A percentile compares a stretch with the other conserved stretches of the same genome.
Conservation (phyloP, 371 early-diverging fungal genomes). For the Blakeslea trispora region DNA sequence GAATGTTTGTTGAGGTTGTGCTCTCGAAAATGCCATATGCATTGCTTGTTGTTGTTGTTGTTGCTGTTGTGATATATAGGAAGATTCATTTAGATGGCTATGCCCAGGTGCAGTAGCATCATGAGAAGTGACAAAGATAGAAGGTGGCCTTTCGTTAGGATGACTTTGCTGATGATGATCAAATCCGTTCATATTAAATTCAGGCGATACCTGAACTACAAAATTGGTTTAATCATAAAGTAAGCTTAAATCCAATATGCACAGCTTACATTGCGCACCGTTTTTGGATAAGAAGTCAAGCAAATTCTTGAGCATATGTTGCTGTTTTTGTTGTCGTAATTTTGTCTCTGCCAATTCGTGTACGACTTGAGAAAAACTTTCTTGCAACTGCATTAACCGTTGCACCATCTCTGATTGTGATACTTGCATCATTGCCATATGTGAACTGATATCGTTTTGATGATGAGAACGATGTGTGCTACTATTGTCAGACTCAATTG, state of each 20-base stretch:
- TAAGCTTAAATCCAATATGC: background rate
- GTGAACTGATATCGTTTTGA: slow-evolving; percentile 65
- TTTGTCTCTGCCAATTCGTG: slow-evolving; percentile 72
- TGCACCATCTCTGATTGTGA: slow-evolving; percentile 70
- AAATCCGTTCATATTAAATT: slow-evolving; percentile 25
- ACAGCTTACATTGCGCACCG: slow-evolving; percentile 32
- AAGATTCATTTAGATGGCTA: slow-evolving; percentile 3
- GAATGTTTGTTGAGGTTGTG: background rate
- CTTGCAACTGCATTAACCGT: slow-evolving; percentile 71
- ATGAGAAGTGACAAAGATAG: slow-evolving; percentile 37
- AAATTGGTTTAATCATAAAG: slow-evolving; percentile 16
- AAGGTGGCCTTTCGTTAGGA: slow-evolving; percentile 28
- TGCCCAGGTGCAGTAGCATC: slow-evolving; percentile 6
- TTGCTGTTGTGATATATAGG: background rate
- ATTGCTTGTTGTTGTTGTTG: slow-evolving; percentile 4
- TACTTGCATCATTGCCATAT: slow-evolving; percentile 69
- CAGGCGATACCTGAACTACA: slow-evolving; percentile 32
- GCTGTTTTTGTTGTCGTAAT: slow-evolving; percentile 60
- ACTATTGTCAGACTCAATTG: slow-evolving; percentile 74
- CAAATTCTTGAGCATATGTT: slow-evolving; percentile 64
- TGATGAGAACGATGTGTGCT: slow-evolving; percentile 48
- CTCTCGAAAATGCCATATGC: no score
- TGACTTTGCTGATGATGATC: background rate
- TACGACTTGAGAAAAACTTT: slow-evolving; percentile 65
- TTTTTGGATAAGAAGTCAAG: slow-evolving; percentile 55